Percentiles rank a stretch among this genome's conserved stretches.
These are phyloP conservation scores for Planoprotostelium fungivorum DNA, from an alignment of 78 protist species.

Conservation along the genomic window DNA sequence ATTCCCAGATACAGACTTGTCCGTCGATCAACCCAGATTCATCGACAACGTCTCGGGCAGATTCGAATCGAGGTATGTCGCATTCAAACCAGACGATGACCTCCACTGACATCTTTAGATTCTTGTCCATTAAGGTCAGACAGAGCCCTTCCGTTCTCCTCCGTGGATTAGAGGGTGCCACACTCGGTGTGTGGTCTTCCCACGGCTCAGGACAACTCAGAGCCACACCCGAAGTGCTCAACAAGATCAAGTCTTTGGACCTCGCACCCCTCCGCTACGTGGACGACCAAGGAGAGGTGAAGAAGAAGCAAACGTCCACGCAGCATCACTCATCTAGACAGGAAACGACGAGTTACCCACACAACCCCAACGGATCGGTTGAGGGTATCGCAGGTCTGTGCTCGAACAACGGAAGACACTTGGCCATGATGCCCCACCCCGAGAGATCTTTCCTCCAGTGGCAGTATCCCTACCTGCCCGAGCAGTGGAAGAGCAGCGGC, in stretches of 20 bases:
- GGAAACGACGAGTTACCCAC: conserved; percentile 64
- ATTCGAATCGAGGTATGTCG: conserved; percentile 76
- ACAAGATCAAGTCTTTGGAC: conserved; percentile 3
- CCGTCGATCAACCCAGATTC: conserved; percentile 69
- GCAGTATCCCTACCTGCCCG: conserved; percentile 63
- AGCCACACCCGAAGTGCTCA: conserved; percentile 15
- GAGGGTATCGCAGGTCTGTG: conserved; percentile 81
- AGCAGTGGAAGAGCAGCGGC: conserved; percentile 12
- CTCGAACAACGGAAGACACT: conserved; percentile 83
- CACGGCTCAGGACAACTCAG: conserved; percentile 89
- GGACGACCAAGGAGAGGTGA: conserved; percentile 61
- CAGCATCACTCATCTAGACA: neutral
- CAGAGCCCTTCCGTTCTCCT: conserved; percentile 57
- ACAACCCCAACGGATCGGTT: conserved; percentile 89
- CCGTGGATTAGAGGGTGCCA: conserved; percentile 71
- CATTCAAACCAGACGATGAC: neutral
- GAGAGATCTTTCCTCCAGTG: conserved; percentile 50
- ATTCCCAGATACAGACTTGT: conserved; percentile 4
- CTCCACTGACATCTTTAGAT: too few species aligned
- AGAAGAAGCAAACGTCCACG: conserved; percentile 18
- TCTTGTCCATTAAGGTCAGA: conserved; percentile 37
- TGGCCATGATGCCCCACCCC: conserved; percentile 95
- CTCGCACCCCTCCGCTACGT: conserved; percentile 78
- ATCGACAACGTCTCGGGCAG: conserved; percentile 80
- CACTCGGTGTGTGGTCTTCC: conserved; percentile 67